Evolutionary conservation across 352 stramenopile species (phyloP), one percentile per base, ranked within the genome.

Genomic region (Globisporangium uncinulatum): DNA sequence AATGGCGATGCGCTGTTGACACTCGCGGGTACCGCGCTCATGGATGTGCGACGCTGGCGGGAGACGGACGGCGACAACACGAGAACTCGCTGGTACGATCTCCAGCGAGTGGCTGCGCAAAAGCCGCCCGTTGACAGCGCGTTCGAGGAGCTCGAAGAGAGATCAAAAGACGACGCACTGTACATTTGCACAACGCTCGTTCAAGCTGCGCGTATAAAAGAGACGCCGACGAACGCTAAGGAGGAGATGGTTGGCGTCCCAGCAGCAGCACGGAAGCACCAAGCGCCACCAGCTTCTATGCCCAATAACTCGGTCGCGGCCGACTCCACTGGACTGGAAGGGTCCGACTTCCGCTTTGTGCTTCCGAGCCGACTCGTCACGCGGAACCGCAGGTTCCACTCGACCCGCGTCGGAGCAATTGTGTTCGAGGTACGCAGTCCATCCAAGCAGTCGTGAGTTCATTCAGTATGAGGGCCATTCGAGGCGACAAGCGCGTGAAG

Each of bases 361-460:
- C 15, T 61, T 10, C 59, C 54, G 11, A 60, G 59, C 31, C 29
- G 61, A 9, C 11, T n/a, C 5, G 20, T 58, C 47, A 39, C 20
- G 14, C 31, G 17, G 17, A 59, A 56, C n/a, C 37, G 59, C 29
- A 37, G 53, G 29, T 60, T 66, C 50, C 20, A 54, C 13, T 15
- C 11, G 1, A 54, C 54, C 29, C 59, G 59, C 4, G 59, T 66
- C 6, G 59, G 59, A 21, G 53, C 61, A 42, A 57, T 66, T 31
- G 4, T 66, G 14, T 10, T 57, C 17, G 59, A 61, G 48, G 59
- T 65, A 14, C 20, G 34, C 37, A 24, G 8, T 29, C 24, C 1
- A 4, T 29, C 24, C 24, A 29, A 1, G 24, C 24, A 29, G 24
- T 29, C 24, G 24, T 29, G 24, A 29, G 24, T 29, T 29, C 24